These are phyloP conservation scores for Lactifluus volemus DNA, from an alignment of 768 basidiomycete genomes.

Conservation along the genomic window DNA sequence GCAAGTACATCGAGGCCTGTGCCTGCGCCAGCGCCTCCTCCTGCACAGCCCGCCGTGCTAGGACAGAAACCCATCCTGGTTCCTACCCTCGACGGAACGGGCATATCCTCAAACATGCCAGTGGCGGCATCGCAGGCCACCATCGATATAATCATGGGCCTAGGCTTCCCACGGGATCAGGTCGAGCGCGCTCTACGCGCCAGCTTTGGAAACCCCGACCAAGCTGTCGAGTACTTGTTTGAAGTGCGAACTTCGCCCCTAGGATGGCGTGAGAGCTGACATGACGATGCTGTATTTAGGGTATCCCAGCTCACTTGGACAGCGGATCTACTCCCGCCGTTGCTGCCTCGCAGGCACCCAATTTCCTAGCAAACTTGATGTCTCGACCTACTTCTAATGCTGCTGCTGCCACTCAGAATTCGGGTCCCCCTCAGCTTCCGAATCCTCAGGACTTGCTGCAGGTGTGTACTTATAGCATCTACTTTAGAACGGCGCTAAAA, in stretches of 20 bases:
- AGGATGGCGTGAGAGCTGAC: conserved; percentile 4
- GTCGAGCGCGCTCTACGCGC: conserved; percentile 80
- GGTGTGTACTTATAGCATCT: conserved; percentile 31
- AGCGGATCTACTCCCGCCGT: conserved; percentile 34
- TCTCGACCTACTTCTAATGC: conserved; percentile 24
- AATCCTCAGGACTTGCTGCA: conserved; percentile 80
- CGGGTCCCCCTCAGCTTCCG: conserved; percentile 28
- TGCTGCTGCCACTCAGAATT: conserved; percentile 28
- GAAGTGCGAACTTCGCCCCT: conserved; percentile 42
- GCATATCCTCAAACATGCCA: conserved; percentile 65
- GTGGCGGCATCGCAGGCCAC: conserved; percentile 61
- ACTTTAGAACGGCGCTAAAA: neutral
- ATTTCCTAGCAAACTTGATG: conserved; percentile 24
- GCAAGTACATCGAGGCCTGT: neutral
- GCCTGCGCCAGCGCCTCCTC: conserved; percentile 20
- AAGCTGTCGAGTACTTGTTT: conserved; percentile 94
- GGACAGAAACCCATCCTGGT: conserved; percentile 22
- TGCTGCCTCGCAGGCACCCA: conserved; percentile 26
- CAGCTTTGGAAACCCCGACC: conserved; percentile 92
- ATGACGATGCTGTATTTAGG: conserved; percentile 35
- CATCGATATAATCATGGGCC: conserved; percentile 77
- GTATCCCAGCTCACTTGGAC: conserved; percentile 63
- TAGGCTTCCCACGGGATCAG: conserved; percentile 79
- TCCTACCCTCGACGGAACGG: conserved; percentile 34
- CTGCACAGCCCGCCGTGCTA: neutral